A percentile compares a stretch with the other conserved stretches of the same genome.
Evolutionary conservation across 805 yeast species (phyloP).

Genomic region (Ogataea ramenticola): DNA sequence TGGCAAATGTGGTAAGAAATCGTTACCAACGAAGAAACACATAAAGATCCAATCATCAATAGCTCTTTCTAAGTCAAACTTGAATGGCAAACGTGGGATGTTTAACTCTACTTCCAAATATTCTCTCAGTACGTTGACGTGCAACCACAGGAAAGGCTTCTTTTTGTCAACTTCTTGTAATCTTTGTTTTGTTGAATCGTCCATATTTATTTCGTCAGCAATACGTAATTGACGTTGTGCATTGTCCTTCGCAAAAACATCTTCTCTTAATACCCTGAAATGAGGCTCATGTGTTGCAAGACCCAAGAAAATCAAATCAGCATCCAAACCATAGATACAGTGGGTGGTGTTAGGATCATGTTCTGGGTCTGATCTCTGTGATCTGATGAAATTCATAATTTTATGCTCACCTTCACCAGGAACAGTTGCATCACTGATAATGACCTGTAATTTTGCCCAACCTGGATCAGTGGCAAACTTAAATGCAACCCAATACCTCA

Average conservation of each 20-base stretch:
- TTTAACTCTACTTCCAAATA: constrained; percentile 77
- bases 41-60: constrained; percentile 98
- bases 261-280: constrained; percentile 89
- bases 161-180: constrained; percentile 38
- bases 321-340: constrained; percentile 95
- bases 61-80: constrained; percentile 88
- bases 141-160: constrained; percentile 92
- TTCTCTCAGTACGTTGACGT: constrained; percentile 80
- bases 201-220: constrained; percentile 47
- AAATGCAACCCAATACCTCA: constrained; percentile 89
- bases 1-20: constrained; percentile 94
- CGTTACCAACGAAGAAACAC: constrained; percentile 98
- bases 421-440: constrained; percentile 90
- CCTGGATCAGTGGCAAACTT: constrained; percentile 86
- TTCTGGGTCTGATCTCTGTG: constrained; percentile 79
- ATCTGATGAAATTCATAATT: constrained; percentile 90
- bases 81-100: constrained; percentile 61
- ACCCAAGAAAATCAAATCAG: constrained; percentile 93
- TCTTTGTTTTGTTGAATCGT: constrained; percentile 46
- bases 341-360: constrained; percentile 93
- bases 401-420: constrained; percentile 99
- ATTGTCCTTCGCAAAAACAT: constrained; percentile 80
- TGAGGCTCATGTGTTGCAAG: constrained; percentile 98
- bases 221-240: constrained; percentile 33
- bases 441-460: constrained; percentile 84